A percentile compares a stretch with the other conserved stretches of the same genome.
Evolutionary conservation across 2,329 filamentous ascomycete genomes (phyloP).

Genomic region (Colletotrichum acutatum): DNA sequence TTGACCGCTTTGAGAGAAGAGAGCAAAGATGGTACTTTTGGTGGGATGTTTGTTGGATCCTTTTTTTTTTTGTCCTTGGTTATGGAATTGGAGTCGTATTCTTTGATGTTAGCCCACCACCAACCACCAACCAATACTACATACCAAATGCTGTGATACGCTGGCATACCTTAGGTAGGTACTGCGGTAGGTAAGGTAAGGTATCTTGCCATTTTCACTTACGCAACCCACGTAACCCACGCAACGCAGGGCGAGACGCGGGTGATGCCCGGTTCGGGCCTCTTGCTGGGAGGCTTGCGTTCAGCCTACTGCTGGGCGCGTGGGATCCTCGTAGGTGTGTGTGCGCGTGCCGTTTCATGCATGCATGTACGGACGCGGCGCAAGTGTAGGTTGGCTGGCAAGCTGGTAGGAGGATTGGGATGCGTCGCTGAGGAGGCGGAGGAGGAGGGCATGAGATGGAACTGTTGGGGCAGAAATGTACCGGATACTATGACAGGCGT

Average conservation of each 20-base stretch:
- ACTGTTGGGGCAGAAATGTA: not conserved
- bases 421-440: too few species aligned
- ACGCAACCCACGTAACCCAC: not conserved
- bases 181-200: too few species aligned
- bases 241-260: not conserved
- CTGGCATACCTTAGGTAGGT: not conserved
- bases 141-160: not conserved
- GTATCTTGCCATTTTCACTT: not conserved
- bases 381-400: too few species aligned
- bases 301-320: not conserved
- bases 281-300: not conserved
- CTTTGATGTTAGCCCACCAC: not conserved
- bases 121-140: not conserved
- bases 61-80: not conserved
- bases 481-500: not conserved
- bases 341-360: not conserved
- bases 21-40: not conserved
- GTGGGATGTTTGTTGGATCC: not conserved
- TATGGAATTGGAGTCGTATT: not conserved
- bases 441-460: not conserved
- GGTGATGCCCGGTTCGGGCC: slow-evolving; percentile 1
- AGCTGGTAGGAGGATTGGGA: too few species aligned
- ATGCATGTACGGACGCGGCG: not conserved
- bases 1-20: not conserved
- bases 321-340: not conserved